phyloP scores from a whole-genome alignment of 2,329 filamentous ascomycete species.

The Chrysosporium queenslandicum region DNA sequence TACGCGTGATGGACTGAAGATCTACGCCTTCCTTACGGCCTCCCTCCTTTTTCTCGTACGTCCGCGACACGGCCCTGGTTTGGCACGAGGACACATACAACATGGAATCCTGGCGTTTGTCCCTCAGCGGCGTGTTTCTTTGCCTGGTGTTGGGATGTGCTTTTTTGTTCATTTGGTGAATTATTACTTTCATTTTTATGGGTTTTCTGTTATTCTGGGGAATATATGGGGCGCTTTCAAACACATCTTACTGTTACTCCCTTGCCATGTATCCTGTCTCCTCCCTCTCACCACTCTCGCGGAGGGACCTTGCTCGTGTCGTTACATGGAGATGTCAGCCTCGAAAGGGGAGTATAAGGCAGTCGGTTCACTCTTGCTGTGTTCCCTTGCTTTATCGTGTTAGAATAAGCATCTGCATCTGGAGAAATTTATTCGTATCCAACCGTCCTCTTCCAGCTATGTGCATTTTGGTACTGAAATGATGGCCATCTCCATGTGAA shows the following conservation, averaged over 20 bases:
- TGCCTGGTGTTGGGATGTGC: not conserved
- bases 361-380: conserved; percentile 1
- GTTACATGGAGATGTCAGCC: conserved; percentile 12
- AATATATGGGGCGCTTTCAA: conserved; percentile 13
- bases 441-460: no score
- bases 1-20: not conserved
- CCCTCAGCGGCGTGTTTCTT: conserved; percentile 1
- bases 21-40: no score
- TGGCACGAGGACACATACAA: not conserved
- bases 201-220: not conserved
- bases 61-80: conserved; percentile 1
- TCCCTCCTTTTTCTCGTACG: not conserved
- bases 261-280: conserved; percentile 8
- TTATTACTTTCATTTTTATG: not conserved
- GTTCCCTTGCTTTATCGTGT: conserved; percentile 10
- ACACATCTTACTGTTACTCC: conserved; percentile 9
- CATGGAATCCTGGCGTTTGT: not conserved
- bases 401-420: conserved; percentile 13
- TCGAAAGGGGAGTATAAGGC: conserved; percentile 12
- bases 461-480: no score
- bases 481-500: not conserved
- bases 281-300: not conserved
- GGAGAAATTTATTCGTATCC: not conserved
- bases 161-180: not conserved
- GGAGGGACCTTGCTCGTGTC: not conserved